Evolutionary conservation across 2,329 filamentous ascomycete genomes (phyloP), one percentile per base, ranked within the genome.

Genomic region (Pseudonectria buxi): DNA sequence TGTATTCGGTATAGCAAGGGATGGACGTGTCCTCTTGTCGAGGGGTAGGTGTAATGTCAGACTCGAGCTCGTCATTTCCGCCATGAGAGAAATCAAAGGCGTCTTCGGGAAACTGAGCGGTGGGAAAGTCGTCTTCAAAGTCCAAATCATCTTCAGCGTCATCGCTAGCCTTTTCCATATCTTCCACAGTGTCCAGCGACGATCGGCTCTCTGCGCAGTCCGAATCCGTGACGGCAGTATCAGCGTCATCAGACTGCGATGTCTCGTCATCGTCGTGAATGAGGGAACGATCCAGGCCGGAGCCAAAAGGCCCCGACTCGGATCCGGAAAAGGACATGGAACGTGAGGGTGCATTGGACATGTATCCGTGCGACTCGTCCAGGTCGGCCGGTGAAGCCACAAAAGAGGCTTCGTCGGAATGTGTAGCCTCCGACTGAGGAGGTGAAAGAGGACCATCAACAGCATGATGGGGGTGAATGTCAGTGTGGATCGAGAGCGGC

Each of bases 271-370:
- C 64, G 37, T 63, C 58, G 26, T 62, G 51, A 30, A 53, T 39
- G 13, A 53, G 43, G 30, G 46, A 37, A 47, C 59, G 51, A 15
- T 45, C 38, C 27, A 59, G 46, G 26, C 53, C 56, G 14, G 61
- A 40, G 18, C 51, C 43, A 36, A 68, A 61, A 14, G 48, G 54
- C 16, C 64, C 68, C 3, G 64, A 61, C 42, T 73, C 72, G 0
- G 65, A 69, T 33, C 68, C 69, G 1, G 71, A 74, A 45, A 72
- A 73, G 3, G 72, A 76, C 35, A 71, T 58, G 11, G 67, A 68
- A 35, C 71, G 66, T 7, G 68, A 63, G 5, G 68, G 65, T 1
- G 67, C 65, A 32, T 53, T 60, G 54, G 49, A 63, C 36, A 49
- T 54, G 37, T 44, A 62, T 40, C 33, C 57, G 42, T 45, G 52